Conservation (phyloP, 345 rosid genomes). For the Nephelium lappaceum region DNA sequence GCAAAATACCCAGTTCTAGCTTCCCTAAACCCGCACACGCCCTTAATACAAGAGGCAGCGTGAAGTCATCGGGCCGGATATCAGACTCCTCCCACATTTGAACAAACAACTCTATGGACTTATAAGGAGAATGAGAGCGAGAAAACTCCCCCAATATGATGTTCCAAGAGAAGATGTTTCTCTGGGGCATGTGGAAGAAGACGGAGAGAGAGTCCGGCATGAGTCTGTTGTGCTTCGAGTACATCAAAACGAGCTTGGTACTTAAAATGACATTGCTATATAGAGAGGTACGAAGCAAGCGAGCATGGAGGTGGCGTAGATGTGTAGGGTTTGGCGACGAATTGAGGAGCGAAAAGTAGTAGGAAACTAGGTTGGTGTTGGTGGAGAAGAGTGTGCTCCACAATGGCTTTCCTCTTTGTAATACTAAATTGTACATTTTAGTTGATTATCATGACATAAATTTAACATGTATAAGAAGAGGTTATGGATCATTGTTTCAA, state of each 20-base stretch:
- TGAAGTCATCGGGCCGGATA: conserved; percentile 54
- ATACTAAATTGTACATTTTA: background rate
- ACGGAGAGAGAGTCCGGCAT: conserved; percentile 44
- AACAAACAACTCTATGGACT: conserved; percentile 47
- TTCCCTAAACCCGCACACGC: conserved; percentile 47
- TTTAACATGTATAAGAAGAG: no score
- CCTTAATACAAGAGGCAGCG: conserved; percentile 64
- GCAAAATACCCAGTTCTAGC: conserved; percentile 27
- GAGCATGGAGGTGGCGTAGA: conserved; percentile 65
- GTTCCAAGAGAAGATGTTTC: conserved; percentile 70
- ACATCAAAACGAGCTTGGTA: conserved; percentile 56
- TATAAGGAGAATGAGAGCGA: conserved; percentile 39
- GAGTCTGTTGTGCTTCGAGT: conserved; percentile 49
- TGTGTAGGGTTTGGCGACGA: conserved; percentile 45
- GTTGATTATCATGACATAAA: no score
- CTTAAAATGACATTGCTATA: conserved; percentile 53
- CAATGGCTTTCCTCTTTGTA: conserved; percentile 16
- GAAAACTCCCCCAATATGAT: conserved; percentile 66
- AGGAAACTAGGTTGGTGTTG: conserved; percentile 19
- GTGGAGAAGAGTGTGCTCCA: conserved; percentile 21
- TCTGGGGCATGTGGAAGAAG: conserved; percentile 65
- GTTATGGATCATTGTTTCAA: no score
- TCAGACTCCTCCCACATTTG: conserved; percentile 44
- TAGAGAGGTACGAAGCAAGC: conserved; percentile 50
- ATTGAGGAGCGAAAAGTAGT: conserved; percentile 51